phyloP scores from a whole-genome alignment of 495 filamentous ascomycete genomes.

The Amniculicola lignicola region DNA sequence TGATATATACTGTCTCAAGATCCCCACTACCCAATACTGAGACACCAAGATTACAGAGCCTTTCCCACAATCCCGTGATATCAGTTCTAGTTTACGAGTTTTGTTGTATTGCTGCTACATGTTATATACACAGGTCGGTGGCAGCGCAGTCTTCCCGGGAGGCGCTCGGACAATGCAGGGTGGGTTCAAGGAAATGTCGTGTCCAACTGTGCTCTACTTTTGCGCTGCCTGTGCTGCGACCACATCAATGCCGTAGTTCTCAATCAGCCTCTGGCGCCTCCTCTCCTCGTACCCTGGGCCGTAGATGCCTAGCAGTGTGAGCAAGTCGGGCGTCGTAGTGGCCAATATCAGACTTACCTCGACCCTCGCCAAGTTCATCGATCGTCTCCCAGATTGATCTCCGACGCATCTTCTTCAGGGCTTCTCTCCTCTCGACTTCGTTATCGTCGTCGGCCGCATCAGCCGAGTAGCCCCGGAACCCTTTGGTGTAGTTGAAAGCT shows the following conservation, averaged over 20 bases:
- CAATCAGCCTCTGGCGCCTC: constrained; percentile 76
- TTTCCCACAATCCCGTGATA: too few species aligned
- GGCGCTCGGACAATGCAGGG: too few species aligned
- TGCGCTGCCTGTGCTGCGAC: not conserved
- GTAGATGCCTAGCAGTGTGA: constrained; percentile 58
- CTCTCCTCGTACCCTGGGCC: constrained; percentile 84
- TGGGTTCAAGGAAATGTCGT: too few species aligned
- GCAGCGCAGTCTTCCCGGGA: too few species aligned
- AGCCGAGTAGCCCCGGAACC: constrained; percentile 57
- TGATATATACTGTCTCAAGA: too few species aligned
- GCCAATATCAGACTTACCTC: constrained; percentile 57
- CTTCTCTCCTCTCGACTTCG: constrained; percentile 76
- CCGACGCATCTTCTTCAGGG: constrained; percentile 68
- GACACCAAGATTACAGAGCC: too few species aligned
- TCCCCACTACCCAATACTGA: too few species aligned
- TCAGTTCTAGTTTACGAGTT: too few species aligned
- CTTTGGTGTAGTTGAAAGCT: constrained; percentile 75
- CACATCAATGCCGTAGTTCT: constrained; percentile 87
- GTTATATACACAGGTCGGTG: too few species aligned
- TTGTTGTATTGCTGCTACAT: too few species aligned
- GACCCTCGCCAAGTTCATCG: constrained; percentile 78
- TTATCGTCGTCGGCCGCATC: constrained; percentile 56
- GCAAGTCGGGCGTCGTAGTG: not conserved
- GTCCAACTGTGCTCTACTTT: too few species aligned
- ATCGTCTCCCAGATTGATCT: constrained; percentile 80